These are phyloP conservation scores for Cyclotella kingstonii DNA, from an alignment of 108 stramenopile species.

Conservation along the genomic window DNA sequence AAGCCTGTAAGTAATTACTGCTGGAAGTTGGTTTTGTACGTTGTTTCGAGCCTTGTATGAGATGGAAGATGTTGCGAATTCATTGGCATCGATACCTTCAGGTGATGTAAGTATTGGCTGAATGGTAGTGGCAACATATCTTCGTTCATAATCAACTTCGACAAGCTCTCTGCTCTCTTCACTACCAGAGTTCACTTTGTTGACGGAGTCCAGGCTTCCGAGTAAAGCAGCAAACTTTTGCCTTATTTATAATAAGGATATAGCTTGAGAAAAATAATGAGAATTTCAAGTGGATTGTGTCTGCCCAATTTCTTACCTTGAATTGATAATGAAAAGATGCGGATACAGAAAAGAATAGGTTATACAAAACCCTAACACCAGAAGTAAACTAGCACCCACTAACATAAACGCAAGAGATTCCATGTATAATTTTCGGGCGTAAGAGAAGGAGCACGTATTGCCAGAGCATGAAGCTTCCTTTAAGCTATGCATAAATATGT, in stretches of 20 bases:
- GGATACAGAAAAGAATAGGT: conserved; percentile 41
- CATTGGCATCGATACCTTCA: background rate
- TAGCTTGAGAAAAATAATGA: too few species aligned
- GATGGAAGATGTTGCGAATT: conserved; percentile 2
- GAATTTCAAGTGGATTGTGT: too few species aligned
- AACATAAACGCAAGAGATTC: conserved; percentile 42
- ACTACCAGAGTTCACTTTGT: background rate
- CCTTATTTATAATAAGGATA: background rate
- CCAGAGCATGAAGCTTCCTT: conserved; percentile 38
- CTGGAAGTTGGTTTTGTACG: conserved; percentile 26
- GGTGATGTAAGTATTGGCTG: conserved; percentile 17
- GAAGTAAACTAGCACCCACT: conserved; percentile 38
- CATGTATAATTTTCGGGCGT: conserved; percentile 21
- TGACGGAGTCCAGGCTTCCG: too few species aligned
- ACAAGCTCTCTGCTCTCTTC: conserved; percentile 6
- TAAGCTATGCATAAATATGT: conserved; percentile 26
- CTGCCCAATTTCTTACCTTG: too few species aligned
- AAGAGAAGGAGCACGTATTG: conserved; percentile 36
- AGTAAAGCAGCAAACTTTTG: too few species aligned
- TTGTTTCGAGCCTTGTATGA: conserved; percentile 8
- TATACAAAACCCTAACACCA: conserved; percentile 37
- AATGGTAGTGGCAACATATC: conserved; percentile 12
- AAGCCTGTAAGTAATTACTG: conserved; percentile 51
- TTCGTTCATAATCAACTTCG: conserved; percentile 30
- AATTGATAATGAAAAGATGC: background rate